Evolutionary conservation across 257 asterid genomes (phyloP), one percentile per base, ranked within the genome.

Genomic region (Plantago ovata): DNA sequence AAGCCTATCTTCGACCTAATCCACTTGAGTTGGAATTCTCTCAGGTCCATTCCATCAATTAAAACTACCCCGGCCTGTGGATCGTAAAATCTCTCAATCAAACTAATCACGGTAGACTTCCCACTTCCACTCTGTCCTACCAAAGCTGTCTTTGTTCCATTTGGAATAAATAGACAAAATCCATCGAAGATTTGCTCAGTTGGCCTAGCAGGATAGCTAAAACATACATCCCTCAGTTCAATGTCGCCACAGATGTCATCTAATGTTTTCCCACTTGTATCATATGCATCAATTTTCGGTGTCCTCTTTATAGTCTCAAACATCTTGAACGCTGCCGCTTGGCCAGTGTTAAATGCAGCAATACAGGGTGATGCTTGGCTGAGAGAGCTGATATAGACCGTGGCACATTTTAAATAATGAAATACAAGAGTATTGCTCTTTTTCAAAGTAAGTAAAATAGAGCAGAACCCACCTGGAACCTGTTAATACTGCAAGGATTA

Each of bases 121-220:
- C 89, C 89, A 38, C 86, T 79, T 22, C 86, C 89, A 60, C 89
- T 82, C 59, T 79, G 80, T 33, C 89, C 89, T 46, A 79, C 86
- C 76, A 82, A 71, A 24, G 82, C 89, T 21, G 69, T 60, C 24
- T 71, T 69, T 0, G 65, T 78, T 22, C 83, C 84, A 28, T 75
- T 75, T 9, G 70, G 72, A 52, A 81, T 69, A 19, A 24, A 47
- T 7, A 81, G 28, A 16, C 79, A 75, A 59, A 81, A 69, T 12
- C 70, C 77, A 38, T 56, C 53, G 15, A 81, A 65, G 16, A 81
- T 64, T 36, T n/a, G 68, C 62, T 78, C 79, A 7, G 70, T 51
- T 55, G 84, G 66, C 48, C 85, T 65, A 7, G 85, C 48, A 0
- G 85, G 88, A 69, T 81, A 81, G 70, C 77, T 76, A 54, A 81